Percentiles rank a stretch among this genome's conserved stretches.
These are phyloP conservation scores for Diaporthe ampelina DNA, from an alignment of 2,329 filamentous ascomycete genomes.

Conservation along the genomic window DNA sequence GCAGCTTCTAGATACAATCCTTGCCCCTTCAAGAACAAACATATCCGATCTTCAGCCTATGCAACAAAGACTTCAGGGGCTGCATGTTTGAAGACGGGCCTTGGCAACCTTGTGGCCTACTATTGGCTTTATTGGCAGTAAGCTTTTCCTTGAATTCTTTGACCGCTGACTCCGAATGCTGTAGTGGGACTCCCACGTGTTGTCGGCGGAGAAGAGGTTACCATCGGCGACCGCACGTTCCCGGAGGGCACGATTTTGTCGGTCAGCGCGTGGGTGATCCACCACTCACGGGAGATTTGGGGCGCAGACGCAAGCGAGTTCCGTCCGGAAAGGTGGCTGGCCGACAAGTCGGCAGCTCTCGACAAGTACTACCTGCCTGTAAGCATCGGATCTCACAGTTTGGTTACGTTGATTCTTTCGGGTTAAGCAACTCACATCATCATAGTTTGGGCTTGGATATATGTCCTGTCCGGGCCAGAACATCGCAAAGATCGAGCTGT, in stretches of 20 bases:
- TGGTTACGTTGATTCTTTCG: constrained; percentile 15
- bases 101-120: too few relatives aligned
- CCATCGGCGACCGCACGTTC: constrained; percentile 47
- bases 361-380: constrained; percentile 41
- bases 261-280: constrained; percentile 47
- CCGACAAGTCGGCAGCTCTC: constrained; percentile 35
- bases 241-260: constrained; percentile 48
- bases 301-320: constrained; percentile 44
- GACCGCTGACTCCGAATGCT: too few relatives aligned
- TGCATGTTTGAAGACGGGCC: too few relatives aligned
- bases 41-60: too few relatives aligned
- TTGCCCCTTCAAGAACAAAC: too few relatives aligned
- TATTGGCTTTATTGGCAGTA: too few relatives aligned
- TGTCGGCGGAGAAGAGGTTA: constrained; percentile 46
- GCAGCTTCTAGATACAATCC: too few relatives aligned
- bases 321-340: constrained; percentile 46
- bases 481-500: constrained; percentile 42
- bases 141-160: too few relatives aligned
- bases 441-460: constrained; percentile 39
- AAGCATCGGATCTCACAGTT: constrained; percentile 36
- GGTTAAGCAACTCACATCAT: not conserved
- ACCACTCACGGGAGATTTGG: constrained; percentile 46
- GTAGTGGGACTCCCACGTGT: constrained; percentile 46
- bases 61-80: too few relatives aligned
- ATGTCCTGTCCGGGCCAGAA: constrained; percentile 41